A percentile compares a stretch with the other conserved stretches of the same genome.
phyloP scores from a whole-genome alignment of 1,284 basidiomycete genomes.

The Fomes fomentarius region DNA sequence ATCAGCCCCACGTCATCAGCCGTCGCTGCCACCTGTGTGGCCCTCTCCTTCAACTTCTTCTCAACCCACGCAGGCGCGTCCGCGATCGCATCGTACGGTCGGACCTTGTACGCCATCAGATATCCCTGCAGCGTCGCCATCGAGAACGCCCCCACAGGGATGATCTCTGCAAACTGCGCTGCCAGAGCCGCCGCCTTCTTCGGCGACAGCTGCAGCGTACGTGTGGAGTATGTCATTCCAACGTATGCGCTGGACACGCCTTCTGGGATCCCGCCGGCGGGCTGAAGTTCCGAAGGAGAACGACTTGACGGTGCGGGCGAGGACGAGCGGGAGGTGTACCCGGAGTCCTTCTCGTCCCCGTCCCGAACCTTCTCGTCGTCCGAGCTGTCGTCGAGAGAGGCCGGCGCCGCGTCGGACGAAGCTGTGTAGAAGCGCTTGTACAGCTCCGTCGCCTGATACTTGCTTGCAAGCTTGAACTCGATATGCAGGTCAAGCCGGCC shows the following conservation, averaged over 20 bases:
- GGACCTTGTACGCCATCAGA: constrained; percentile 70
- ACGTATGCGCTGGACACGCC: constrained; percentile 17
- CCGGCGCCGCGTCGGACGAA: neutral
- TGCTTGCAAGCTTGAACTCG: constrained; percentile 71
- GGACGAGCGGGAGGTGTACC: constrained; percentile 11
- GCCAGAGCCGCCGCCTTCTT: constrained; percentile 49
- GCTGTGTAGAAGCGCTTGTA: constrained; percentile 63
- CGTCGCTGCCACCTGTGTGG: neutral
- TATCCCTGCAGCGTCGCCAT: constrained; percentile 80
- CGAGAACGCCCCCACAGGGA: constrained; percentile 68
- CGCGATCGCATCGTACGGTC: constrained; percentile 60
- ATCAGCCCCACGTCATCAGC: too few relatives aligned
- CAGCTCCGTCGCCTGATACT: constrained; percentile 63
- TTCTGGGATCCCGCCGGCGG: constrained; percentile 16
- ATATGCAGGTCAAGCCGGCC: constrained; percentile 82
- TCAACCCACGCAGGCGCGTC: constrained; percentile 33
- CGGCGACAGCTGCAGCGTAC: constrained; percentile 36
- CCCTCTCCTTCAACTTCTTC: constrained; percentile 27
- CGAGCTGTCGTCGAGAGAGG: neutral
- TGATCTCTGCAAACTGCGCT: constrained; percentile 50
- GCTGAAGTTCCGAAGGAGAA: too few relatives aligned
- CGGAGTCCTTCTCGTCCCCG: constrained; percentile 14
- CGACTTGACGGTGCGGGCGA: neutral
- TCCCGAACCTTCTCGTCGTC: constrained; percentile 3
- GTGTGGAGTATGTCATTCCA: constrained; percentile 36